Percentiles rank a stretch among this genome's conserved stretches.
These are phyloP conservation scores for Coemansia sp. DNA, from an alignment of 192 early-diverging fungal species.

Conservation along the genomic window DNA sequence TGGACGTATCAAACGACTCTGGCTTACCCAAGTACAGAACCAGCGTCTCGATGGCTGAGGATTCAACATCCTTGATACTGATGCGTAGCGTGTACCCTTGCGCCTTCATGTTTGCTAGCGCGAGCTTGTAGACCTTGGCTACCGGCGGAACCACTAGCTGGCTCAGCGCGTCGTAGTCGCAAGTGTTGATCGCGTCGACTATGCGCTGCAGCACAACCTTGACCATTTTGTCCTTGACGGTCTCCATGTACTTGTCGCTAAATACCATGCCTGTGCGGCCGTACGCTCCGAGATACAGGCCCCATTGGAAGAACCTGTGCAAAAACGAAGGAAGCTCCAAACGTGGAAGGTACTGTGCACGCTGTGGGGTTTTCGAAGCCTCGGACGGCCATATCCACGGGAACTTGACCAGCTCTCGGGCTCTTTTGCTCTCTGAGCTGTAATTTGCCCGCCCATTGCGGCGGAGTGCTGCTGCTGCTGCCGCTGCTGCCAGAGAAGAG, in stretches of 20 bases:
- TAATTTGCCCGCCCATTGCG: conserved; percentile 7
- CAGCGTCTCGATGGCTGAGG: background rate
- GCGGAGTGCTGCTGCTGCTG: conserved; percentile 5
- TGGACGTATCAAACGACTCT: conserved; percentile 14
- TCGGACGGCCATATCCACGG: conserved; percentile 41
- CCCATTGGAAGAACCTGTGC: background rate
- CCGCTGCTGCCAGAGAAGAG: too few relatives aligned
- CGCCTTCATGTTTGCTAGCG: conserved; percentile 13
- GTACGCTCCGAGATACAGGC: too few relatives aligned
- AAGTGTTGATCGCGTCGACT: conserved; percentile 17
- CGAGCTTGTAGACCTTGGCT: conserved; percentile 20
- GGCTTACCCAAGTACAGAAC: conserved; percentile 12
- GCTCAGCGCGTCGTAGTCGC: conserved; percentile 14
- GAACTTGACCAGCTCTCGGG: conserved; percentile 22
- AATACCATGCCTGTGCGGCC: background rate
- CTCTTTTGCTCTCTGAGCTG: background rate
- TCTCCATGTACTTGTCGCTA: conserved; percentile 1
- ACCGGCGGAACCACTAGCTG: conserved; percentile 15
- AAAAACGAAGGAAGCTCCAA: background rate
- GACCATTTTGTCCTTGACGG: conserved; percentile 12
- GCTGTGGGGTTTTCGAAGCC: background rate
- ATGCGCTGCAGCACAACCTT: background rate
- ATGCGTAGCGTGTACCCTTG: conserved; percentile 18
- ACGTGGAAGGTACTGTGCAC: background rate
- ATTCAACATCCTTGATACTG: background rate